Conservation (phyloP, 192 early-diverging fungal genomes). For the Umbelopsis ramanniana region DNA sequence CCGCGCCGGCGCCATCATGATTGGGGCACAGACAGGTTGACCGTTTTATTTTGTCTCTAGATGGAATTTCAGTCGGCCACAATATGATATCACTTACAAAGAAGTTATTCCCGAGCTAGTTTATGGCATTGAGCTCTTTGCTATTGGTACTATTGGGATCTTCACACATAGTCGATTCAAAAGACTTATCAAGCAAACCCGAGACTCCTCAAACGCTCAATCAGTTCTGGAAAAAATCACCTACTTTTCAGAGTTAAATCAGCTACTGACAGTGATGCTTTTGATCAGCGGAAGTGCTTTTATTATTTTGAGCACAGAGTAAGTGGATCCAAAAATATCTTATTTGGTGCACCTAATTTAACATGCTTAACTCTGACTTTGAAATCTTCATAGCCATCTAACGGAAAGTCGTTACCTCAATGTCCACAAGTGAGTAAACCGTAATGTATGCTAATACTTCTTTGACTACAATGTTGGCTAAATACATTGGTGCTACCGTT, state of each 20-base stretch:
- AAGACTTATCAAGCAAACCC: constrained; percentile 7
- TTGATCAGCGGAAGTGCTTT: constrained; percentile 18
- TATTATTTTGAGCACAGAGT: constrained; percentile 28
- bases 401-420: not conserved
- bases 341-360: not conserved
- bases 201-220: constrained; percentile 15
- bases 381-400: not conserved
- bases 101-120: constrained; percentile 48
- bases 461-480: not conserved
- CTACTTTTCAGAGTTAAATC: constrained; percentile 28
- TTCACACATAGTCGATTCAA: not conserved
- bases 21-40: not conserved
- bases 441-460: not conserved
- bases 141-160: constrained; percentile 4
- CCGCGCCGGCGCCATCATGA: not conserved
- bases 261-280: constrained; percentile 15
- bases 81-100: constrained; percentile 25
- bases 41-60: not conserved
- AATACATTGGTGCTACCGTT: no score
- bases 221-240: constrained; percentile 20
- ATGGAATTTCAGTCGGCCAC: constrained; percentile 23
- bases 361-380: not conserved
- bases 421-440: constrained; percentile 1
- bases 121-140: constrained; percentile 33
- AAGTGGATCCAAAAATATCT: not conserved